Percentiles rank a stretch among this genome's conserved stretches.
phyloP scores from a whole-genome alignment of 768 basidiomycete genomes.

The Astraeus odoratus region DNA sequence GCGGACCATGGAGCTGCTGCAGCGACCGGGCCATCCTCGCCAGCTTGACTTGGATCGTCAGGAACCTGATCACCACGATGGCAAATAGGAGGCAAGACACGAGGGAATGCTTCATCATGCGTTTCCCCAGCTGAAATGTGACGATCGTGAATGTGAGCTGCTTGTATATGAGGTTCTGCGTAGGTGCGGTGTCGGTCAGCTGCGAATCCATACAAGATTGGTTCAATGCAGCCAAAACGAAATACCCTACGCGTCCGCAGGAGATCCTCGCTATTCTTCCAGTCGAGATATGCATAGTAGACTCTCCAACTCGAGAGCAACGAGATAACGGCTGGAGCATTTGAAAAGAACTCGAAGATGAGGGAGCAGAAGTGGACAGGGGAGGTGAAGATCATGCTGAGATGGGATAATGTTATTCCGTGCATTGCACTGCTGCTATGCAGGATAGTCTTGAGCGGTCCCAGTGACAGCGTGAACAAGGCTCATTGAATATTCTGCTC shows the following conservation, averaged over 20 bases:
- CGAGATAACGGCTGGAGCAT: slow-evolving; percentile 10
- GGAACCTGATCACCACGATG: slow-evolving; percentile 24
- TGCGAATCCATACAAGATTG: not conserved
- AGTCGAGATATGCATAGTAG: slow-evolving; percentile 6
- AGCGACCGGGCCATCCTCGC: slow-evolving; percentile 22
- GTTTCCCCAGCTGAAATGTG: slow-evolving; percentile 23
- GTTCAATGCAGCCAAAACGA: not conserved
- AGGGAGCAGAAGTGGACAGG: slow-evolving; percentile 11
- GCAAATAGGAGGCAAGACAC: slow-evolving; percentile 24
- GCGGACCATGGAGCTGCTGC: slow-evolving; percentile 18
- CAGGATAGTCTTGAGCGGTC: too few species aligned
- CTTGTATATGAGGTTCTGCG: slow-evolving; percentile 15
- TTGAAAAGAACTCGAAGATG: slow-evolving; percentile 15
- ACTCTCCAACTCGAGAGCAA: slow-evolving; percentile 18
- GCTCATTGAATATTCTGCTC: too few species aligned
- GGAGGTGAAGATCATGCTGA: slow-evolving; percentile 1
- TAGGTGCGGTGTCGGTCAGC: not conserved
- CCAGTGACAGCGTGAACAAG: too few species aligned
- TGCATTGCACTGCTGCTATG: too few species aligned
- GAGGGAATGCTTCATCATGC: slow-evolving; percentile 25
- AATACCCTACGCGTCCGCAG: slow-evolving; percentile 15
- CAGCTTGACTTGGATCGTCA: slow-evolving; percentile 24
- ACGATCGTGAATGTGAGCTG: slow-evolving; percentile 20
- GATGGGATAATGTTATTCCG: not conserved
- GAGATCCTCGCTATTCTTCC: slow-evolving; percentile 16